phyloP scores from a whole-genome alignment of 192 early-diverging fungal genomes.

The Coemansia sp. region DNA sequence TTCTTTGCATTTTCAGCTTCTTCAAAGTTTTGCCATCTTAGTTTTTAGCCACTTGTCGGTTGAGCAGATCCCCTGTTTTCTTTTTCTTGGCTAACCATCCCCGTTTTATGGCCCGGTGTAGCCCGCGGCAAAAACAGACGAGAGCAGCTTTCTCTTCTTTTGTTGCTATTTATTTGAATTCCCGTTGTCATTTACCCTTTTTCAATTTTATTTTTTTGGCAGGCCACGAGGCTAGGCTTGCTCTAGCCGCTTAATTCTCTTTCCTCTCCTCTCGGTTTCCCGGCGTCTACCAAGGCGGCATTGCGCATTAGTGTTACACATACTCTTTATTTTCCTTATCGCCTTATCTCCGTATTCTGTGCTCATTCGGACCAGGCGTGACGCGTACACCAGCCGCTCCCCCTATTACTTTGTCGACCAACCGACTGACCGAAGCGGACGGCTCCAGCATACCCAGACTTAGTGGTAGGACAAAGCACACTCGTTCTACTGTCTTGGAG shows the following conservation, averaged over 20 bases:
- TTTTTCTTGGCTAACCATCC: constrained; percentile 5
- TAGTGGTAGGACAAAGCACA: neutral
- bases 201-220: neutral
- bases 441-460: neutral
- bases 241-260: neutral
- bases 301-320: constrained; percentile 10
- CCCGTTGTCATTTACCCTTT: neutral
- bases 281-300: neutral
- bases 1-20: neutral
- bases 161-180: constrained; percentile 10
- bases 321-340: neutral
- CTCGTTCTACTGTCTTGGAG: neutral
- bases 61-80: constrained; percentile 3
- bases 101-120: neutral
- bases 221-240: constrained; percentile 6
- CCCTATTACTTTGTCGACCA: neutral
- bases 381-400: neutral
- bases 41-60: neutral
- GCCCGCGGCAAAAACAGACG: neutral
- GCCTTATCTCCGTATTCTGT: neutral
- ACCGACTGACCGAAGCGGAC: neutral
- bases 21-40: neutral
- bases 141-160: neutral
- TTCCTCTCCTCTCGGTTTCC: neutral
- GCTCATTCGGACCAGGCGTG: constrained; percentile 2